phyloP scores from a whole-genome alignment of 176 grass and related monocot species.

The Aegilops longissima region DNA sequence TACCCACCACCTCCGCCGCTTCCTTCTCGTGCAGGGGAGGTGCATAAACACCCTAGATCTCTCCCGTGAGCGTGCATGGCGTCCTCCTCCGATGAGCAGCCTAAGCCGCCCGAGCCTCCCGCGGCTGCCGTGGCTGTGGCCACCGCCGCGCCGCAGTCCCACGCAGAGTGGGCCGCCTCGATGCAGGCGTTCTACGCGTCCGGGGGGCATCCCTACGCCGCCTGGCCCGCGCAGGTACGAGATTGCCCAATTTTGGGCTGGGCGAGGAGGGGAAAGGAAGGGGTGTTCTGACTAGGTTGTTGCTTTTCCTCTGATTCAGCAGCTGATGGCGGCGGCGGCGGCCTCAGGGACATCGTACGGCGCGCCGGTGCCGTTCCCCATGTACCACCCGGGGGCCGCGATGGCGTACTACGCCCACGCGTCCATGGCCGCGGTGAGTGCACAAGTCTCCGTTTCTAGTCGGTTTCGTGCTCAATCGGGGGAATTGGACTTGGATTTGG shows the following conservation, averaged over 20 bases:
- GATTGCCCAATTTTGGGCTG: background rate
- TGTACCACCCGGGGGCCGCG: constrained; percentile 64
- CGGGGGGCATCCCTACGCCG: constrained; percentile 55
- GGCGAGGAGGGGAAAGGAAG: background rate
- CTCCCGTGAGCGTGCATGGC: constrained; percentile 5
- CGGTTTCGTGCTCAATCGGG: background rate
- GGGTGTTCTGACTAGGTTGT: constrained; percentile 43
- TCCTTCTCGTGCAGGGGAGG: background rate
- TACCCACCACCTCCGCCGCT: constrained; percentile 23
- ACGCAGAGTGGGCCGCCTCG: constrained; percentile 59
- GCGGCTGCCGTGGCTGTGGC: constrained; percentile 19
- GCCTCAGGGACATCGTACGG: constrained; percentile 57
- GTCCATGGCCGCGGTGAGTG: constrained; percentile 65
- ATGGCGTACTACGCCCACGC: constrained; percentile 85
- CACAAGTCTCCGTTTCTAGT: background rate
- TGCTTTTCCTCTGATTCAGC: constrained; percentile 38
- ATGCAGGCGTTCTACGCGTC: constrained; percentile 62
- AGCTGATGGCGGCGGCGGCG: constrained; percentile 62
- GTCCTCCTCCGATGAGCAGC: constrained; percentile 75
- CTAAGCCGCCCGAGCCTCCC: constrained; percentile 58
- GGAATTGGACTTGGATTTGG: constrained; percentile 23
- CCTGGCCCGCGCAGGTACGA: constrained; percentile 72
- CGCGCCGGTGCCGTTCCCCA: constrained; percentile 66
- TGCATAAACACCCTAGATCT: constrained; percentile 18
- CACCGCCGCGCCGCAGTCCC: constrained; percentile 11